Conservation (phyloP, 371 early-diverging fungal genomes). For the Edhazardia aedis region DNA sequence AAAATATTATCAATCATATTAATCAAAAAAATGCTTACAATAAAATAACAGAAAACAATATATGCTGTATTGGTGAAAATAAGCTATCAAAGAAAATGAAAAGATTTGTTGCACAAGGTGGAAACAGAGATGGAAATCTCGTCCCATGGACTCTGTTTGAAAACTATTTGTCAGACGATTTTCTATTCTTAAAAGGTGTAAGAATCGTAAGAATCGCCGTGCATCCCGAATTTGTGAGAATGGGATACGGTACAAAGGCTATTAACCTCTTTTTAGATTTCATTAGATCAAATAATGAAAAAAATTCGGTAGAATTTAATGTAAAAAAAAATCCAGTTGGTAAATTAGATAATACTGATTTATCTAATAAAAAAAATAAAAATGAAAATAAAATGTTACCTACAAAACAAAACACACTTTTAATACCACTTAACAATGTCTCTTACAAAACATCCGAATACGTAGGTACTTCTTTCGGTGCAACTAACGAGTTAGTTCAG, state of each 20-base stretch:
- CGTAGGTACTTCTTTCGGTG: slow-evolving; percentile 81
- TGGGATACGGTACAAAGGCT: slow-evolving; percentile 82
- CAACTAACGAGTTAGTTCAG: slow-evolving; percentile 63
- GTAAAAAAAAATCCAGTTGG: background rate
- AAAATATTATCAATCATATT: no score
- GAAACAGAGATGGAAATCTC: slow-evolving; percentile 70
- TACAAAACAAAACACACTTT: slow-evolving; percentile 65
- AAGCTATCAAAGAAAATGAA: slow-evolving; percentile 48
- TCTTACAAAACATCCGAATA: slow-evolving; percentile 56
- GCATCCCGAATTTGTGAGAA: slow-evolving; percentile 76
- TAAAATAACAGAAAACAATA: background rate
- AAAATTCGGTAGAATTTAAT: slow-evolving; percentile 43
- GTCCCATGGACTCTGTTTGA: slow-evolving; percentile 87
- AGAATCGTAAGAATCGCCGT: slow-evolving; percentile 97
- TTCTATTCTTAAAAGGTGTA: slow-evolving; percentile 70
- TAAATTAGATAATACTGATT: background rate
- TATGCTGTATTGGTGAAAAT: background rate
- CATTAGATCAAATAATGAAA: slow-evolving; percentile 45
- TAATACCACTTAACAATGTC: slow-evolving; percentile 58
- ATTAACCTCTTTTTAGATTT: slow-evolving; percentile 52
- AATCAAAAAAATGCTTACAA: slow-evolving; percentile 2
- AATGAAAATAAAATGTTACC: slow-evolving; percentile 59
- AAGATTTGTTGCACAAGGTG: slow-evolving; percentile 59
- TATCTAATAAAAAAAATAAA: slow-evolving; percentile 52
- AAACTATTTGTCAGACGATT: slow-evolving; percentile 80